Evolutionary conservation across 2,329 filamentous ascomycete genomes (phyloP).

Genomic region (Pseudocercospora pini-densiflorae): DNA sequence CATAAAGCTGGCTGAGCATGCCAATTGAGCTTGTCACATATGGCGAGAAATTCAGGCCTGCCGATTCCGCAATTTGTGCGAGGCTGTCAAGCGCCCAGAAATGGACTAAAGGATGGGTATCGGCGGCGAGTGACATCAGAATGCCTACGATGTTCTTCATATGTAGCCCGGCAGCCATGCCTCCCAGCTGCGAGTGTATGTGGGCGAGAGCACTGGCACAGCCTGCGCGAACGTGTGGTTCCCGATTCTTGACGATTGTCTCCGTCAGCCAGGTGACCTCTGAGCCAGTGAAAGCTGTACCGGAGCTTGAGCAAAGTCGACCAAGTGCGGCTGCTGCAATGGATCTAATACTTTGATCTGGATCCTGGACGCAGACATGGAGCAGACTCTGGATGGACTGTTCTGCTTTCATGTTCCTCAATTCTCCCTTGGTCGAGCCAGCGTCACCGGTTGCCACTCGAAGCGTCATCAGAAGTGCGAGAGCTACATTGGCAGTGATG

Average conservation of each 20-base stretch:
- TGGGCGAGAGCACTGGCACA: slow-evolving; percentile 92
- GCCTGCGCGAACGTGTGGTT: slow-evolving; percentile 89
- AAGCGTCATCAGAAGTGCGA: slow-evolving; percentile 77
- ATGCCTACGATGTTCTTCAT: slow-evolving; percentile 97
- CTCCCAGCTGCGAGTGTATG: slow-evolving; percentile 93
- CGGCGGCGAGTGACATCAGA: slow-evolving; percentile 95
- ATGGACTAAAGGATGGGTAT: slow-evolving; percentile 92
- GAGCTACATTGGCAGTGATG: slow-evolving; percentile 86
- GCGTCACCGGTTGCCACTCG: slow-evolving; percentile 86
- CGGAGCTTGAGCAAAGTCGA: slow-evolving; percentile 80
- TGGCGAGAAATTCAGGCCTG: slow-evolving; percentile 86
- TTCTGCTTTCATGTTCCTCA: slow-evolving; percentile 77
- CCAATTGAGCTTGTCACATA: slow-evolving; percentile 90
- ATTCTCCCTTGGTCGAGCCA: slow-evolving; percentile 69
- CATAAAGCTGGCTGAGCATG: slow-evolving; percentile 92
- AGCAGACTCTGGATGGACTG: slow-evolving; percentile 71
- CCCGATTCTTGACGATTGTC: slow-evolving; percentile 89
- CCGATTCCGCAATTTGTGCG: slow-evolving; percentile 84
- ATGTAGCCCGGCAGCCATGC: slow-evolving; percentile 96
- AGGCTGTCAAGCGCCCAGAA: slow-evolving; percentile 95
- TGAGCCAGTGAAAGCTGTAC: slow-evolving; percentile 83
- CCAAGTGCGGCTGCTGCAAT: slow-evolving; percentile 86
- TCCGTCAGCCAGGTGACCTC: slow-evolving; percentile 93
- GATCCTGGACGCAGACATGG: slow-evolving; percentile 77
- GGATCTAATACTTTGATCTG: slow-evolving; percentile 83